Conservation (phyloP, 2,329 filamentous ascomycete genomes). For the Neofusicoccum laricinum region DNA sequence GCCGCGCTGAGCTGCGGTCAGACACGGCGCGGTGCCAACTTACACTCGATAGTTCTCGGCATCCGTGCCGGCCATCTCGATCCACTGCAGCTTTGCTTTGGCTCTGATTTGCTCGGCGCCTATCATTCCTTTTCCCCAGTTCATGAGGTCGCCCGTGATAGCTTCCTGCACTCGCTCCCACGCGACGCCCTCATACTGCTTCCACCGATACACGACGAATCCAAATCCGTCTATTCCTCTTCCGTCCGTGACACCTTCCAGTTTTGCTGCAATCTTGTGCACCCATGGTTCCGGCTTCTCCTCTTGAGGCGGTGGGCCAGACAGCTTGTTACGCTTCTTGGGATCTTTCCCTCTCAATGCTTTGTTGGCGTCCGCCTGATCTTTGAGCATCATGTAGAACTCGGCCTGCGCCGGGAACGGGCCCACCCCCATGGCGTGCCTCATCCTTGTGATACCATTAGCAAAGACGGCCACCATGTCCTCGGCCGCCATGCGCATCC, state of each 20-base stretch:
- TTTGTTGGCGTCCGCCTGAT: not conserved
- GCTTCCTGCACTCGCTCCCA: not conserved
- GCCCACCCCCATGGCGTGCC: conserved; percentile 1
- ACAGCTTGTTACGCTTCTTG: not conserved
- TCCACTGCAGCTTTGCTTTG: conserved; percentile 3
- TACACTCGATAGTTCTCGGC: not conserved
- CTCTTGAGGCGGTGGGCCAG: not conserved
- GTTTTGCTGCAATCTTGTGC: not conserved
- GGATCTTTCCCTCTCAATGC: not conserved
- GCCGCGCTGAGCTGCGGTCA: not conserved
- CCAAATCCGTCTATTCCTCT: not conserved
- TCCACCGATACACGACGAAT: not conserved
- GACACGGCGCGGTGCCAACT: not conserved
- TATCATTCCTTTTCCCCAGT: not conserved
- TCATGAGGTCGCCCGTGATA: not conserved
- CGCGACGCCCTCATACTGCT: not conserved
- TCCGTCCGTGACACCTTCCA: not conserved
- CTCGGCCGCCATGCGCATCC: not conserved
- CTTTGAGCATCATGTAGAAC: not conserved
- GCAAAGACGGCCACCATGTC: not conserved
- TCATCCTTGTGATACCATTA: not conserved
- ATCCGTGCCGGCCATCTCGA: not conserved
- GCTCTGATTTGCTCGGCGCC: not conserved
- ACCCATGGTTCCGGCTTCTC: conserved; percentile 7
- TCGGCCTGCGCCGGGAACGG: not conserved